Evolutionary conservation across 148 eudicot genomes (phyloP).

Genomic region (Cornus controversa): DNA sequence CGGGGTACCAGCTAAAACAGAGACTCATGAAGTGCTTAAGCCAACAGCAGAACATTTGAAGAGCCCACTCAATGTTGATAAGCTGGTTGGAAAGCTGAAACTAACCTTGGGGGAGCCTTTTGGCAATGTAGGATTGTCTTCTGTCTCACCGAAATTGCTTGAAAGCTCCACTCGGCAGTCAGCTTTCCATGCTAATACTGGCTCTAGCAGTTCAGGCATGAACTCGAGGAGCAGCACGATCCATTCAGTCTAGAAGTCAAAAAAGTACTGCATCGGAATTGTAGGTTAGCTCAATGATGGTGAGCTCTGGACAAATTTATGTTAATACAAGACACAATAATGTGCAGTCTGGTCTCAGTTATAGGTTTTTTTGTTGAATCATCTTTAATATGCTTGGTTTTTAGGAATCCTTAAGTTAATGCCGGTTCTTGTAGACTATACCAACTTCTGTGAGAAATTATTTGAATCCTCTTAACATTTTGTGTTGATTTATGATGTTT

Average conservation of each 20-base stretch:
- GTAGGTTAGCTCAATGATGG: not conserved
- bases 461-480: not conserved
- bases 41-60: conserved; percentile 79
- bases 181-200: conserved; percentile 69
- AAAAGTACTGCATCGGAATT: not conserved
- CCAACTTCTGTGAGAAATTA: not conserved
- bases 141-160: conserved; percentile 56
- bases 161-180: conserved; percentile 69
- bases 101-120: conserved; percentile 67
- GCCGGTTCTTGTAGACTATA: no score
- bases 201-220: conserved; percentile 41
- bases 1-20: conserved; percentile 39
- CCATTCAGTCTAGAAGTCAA: conserved; percentile 45
- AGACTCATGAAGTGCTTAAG: conserved; percentile 70
- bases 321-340: not conserved
- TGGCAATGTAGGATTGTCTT: conserved; percentile 45
- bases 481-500: not conserved
- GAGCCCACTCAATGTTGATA: conserved; percentile 73
- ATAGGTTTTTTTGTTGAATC: not conserved
- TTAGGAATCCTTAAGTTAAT: no score
- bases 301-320: not conserved
- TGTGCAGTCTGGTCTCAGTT: conserved; percentile 6
- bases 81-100: conserved; percentile 74
- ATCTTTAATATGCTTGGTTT: no score
- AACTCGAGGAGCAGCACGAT: conserved; percentile 45